Evolutionary conservation across 192 early-diverging fungal genomes (phyloP), one percentile per base, ranked within the genome.

Genomic region (Coemansia sp.): DNA sequence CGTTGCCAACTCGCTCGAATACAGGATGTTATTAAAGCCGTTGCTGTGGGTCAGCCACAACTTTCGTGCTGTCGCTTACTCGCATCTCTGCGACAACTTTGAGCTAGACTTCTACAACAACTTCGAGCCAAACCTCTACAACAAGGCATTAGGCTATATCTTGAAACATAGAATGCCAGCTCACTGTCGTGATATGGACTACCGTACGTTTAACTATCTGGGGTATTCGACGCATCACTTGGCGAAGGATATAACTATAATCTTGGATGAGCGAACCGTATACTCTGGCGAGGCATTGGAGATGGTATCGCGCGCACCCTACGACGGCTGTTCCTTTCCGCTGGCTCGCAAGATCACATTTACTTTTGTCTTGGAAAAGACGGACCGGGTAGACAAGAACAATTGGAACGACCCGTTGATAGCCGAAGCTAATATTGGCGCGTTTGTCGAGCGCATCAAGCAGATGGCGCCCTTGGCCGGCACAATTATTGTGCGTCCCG

Each of bases 111-210:
- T 45, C 17, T n/a, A n/a, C 27, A 1, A 0, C 25, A 27, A 1
- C 25, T 27, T 27, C 0, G 1, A 0, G 1, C 1, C 1, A 0
- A 1, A 27, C 1, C 25, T 27, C 25, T 0, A 27, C 25, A 27
- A 1, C 0, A 0, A 1, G 0, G 0, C 0, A 0, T 27, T 27
- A 1, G 25, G 25, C n/a, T n/a, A n/a, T n/a, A n/a, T n/a, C n/a
- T n/a, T n/a, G n/a, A n/a, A n/a, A n/a, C n/a, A n/a, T n/a, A n/a
- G n/a, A n/a, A n/a, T n/a, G n/a, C n/a, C n/a, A 1, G 25, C 1
- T 27, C 25, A 1, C 25, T 1, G 25, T 27, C 1, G 1, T 27
- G 25, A 27, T 27, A 1, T 27, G 0, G 25, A 27, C 25, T 27
- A 27, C 25, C 25, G 25, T 1, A 27, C 25, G 25, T 1, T 0